phyloP scores from a whole-genome alignment of 805 yeast genomes.

The Kurtzmaniella cleridarum region DNA sequence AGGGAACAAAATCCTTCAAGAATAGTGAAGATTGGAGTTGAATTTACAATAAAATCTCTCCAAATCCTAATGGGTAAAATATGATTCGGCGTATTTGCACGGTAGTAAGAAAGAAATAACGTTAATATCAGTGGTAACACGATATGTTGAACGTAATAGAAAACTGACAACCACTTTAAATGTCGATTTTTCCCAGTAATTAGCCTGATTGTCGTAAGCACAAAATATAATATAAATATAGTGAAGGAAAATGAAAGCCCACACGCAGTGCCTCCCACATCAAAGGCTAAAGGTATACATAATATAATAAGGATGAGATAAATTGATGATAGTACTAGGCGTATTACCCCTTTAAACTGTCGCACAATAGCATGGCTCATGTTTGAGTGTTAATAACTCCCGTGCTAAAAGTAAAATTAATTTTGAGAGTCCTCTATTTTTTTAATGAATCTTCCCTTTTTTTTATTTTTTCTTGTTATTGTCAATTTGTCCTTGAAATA shows the following conservation, averaged over 20 bases:
- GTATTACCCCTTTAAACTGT: background rate
- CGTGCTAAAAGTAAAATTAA: no score
- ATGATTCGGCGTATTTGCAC: constrained; percentile 9
- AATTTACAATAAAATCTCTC: constrained; percentile 64
- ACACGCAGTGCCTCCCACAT: constrained; percentile 86
- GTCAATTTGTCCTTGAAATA: no score
- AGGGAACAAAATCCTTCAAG: constrained; percentile 92
- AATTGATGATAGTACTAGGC: constrained; percentile 15
- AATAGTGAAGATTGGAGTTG: constrained; percentile 85
- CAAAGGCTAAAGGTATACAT: constrained; percentile 89
- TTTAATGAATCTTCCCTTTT: no score
- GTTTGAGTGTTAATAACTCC: no score
- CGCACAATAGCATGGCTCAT: background rate
- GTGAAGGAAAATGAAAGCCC: constrained; percentile 83
- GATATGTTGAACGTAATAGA: constrained; percentile 79
- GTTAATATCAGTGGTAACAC: constrained; percentile 78
- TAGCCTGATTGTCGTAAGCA: constrained; percentile 67
- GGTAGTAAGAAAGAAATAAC: constrained; percentile 54
- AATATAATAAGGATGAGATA: constrained; percentile 67
- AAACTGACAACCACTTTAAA: constrained; percentile 39
- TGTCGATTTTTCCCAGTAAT: constrained; percentile 37
- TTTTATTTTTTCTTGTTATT: no score
- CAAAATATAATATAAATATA: constrained; percentile 51
- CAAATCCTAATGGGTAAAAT: constrained; percentile 50
- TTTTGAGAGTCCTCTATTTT: no score